Evolutionary conservation across 129 eudicot species (phyloP).

Genomic region (Flaveria sonorensis): DNA sequence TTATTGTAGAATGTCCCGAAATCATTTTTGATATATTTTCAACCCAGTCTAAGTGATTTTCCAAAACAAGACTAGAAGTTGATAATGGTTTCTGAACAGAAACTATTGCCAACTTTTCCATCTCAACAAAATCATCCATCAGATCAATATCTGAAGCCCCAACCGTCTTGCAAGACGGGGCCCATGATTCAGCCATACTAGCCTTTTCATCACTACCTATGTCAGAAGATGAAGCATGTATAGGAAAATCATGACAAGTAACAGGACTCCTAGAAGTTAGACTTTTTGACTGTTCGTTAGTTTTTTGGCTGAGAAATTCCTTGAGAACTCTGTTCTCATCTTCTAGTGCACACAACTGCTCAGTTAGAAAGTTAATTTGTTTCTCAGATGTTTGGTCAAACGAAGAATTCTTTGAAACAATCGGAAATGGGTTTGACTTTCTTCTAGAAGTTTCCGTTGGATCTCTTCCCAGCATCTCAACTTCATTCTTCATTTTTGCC

Average conservation of each 20-base stretch:
- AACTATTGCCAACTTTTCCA: constrained; percentile 87
- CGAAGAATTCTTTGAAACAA: constrained; percentile 42
- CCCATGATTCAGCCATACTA: constrained; percentile 67
- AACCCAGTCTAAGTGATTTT: constrained; percentile 40
- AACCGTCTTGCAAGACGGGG: constrained; percentile 50
- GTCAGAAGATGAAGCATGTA: constrained; percentile 60
- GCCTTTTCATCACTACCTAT: constrained; percentile 75
- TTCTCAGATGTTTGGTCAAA: constrained; percentile 46
- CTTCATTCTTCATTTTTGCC: constrained; percentile 83
- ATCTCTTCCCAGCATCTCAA: constrained; percentile 65
- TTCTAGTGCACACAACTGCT: constrained; percentile 58
- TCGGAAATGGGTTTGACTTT: constrained; percentile 47
- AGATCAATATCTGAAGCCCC: constrained; percentile 66
- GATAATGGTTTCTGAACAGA: constrained; percentile 46
- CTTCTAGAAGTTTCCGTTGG: constrained; percentile 49
- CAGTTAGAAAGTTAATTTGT: constrained; percentile 52
- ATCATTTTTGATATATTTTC: constrained; percentile 43
- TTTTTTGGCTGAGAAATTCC: constrained; percentile 52
- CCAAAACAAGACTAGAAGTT: constrained; percentile 33
- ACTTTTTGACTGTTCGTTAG: constrained; percentile 44
- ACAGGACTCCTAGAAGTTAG: constrained; percentile 22
- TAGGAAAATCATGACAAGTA: constrained; percentile 34
- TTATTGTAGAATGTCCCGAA: constrained; percentile 39
- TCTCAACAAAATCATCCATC: constrained; percentile 95
- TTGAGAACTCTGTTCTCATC: constrained; percentile 74